These are phyloP conservation scores for Salix brachista DNA, from an alignment of 345 rosid genomes.

Conservation along the genomic window DNA sequence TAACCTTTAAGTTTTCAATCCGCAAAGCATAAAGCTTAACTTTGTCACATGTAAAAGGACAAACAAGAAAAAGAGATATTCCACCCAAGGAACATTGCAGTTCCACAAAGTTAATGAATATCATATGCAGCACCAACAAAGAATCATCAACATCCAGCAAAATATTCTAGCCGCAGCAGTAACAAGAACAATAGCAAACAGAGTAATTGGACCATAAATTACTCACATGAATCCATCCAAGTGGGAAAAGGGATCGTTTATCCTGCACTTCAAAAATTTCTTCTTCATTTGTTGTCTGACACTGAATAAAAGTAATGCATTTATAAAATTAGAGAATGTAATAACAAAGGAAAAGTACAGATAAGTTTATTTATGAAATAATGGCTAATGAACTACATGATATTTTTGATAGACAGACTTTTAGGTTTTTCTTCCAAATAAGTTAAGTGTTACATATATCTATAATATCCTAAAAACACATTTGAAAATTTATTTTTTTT, in stretches of 20 bases:
- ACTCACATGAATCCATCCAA: conserved; percentile 99
- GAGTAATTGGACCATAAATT: neutral
- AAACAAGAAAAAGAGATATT: neutral
- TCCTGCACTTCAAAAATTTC: conserved; percentile 98
- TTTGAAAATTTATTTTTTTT: no score
- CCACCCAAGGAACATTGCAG: neutral
- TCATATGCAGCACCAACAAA: neutral
- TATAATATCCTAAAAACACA: no score
- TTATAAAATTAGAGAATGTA: neutral
- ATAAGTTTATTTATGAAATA: no score
- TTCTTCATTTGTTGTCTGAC: conserved; percentile 95
- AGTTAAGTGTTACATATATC: no score
- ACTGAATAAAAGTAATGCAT: conserved; percentile 39
- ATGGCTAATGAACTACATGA: no score
- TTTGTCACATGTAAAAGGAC: neutral
- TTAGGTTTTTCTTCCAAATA: no score
- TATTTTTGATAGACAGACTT: no score
- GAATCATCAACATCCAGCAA: neutral
- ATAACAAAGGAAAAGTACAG: neutral
- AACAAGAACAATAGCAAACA: neutral
- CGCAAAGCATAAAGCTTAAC: neutral
- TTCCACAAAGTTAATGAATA: neutral
- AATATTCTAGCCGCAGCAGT: neutral
- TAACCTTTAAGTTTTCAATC: neutral
- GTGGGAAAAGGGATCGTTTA: conserved; percentile 84